phyloP scores from a whole-genome alignment of 2,329 filamentous ascomycete species.

The Penicillium sp. region DNA sequence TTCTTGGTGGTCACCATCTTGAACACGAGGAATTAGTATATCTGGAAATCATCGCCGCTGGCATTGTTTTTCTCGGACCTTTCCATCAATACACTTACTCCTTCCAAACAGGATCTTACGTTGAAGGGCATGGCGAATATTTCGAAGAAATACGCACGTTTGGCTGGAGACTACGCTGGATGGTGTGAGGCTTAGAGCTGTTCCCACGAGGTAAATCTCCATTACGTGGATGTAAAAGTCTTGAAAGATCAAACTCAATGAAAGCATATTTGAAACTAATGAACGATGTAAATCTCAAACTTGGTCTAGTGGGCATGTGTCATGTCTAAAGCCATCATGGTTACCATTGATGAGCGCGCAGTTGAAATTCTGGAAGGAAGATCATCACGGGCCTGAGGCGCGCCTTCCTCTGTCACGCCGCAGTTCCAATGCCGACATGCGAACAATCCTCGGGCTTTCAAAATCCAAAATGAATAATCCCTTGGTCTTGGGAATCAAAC shows the following conservation, averaged over 20 bases:
- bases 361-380: no score
- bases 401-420: no score
- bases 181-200: constrained; percentile 23
- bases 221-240: neutral
- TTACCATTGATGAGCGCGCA: no score
- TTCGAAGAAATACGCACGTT: constrained; percentile 27
- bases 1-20: constrained; percentile 52
- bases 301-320: no score
- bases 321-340: no score
- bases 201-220: neutral
- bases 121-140: constrained; percentile 26
- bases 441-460: no score
- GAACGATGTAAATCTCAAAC: no score
- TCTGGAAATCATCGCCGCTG: constrained; percentile 31
- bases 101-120: constrained; percentile 17
- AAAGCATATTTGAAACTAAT: no score
- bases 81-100: constrained; percentile 16
- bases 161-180: constrained; percentile 23
- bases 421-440: no score
- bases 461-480: no score
- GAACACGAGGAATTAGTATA: constrained; percentile 28
- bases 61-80: constrained; percentile 28
- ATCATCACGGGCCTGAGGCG: no score
- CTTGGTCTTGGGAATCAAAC: no score
- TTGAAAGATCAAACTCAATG: neutral